These are phyloP conservation scores for Fusarium caatingaense DNA, from an alignment of 2,329 filamentous ascomycete genomes.

Conservation along the genomic window DNA sequence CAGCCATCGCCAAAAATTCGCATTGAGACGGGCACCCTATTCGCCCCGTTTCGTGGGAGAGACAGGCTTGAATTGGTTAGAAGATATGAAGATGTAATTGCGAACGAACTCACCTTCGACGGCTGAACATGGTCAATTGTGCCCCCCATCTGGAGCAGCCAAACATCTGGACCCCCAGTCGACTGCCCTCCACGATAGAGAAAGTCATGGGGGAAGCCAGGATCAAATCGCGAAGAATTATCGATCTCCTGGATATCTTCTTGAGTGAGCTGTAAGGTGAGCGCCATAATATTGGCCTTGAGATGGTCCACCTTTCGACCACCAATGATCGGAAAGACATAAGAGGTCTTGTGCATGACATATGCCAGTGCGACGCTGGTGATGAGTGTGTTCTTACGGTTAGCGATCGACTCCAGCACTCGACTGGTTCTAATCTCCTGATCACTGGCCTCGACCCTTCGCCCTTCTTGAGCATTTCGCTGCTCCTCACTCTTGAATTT, in stretches of 20 bases:
- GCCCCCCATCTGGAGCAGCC: conserved; percentile 60
- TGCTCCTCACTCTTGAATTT: conserved; percentile 57
- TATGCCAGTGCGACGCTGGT: conserved; percentile 74
- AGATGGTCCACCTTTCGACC: conserved; percentile 77
- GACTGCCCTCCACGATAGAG: conserved; percentile 58
- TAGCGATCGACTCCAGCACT: conserved; percentile 62
- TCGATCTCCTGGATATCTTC: conserved; percentile 77
- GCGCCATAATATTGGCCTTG: conserved; percentile 74
- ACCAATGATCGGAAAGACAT: conserved; percentile 80
- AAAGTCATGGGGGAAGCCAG: conserved; percentile 75
- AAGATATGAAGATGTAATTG: background rate
- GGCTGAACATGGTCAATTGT: conserved; percentile 63
- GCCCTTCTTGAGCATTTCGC: conserved; percentile 51
- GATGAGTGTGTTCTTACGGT: conserved; percentile 56
- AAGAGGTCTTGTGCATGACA: conserved; percentile 76
- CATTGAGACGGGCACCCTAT: conserved; percentile 53
- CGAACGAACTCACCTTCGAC: conserved; percentile 48
- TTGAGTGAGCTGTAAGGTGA: conserved; percentile 67
- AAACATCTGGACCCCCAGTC: conserved; percentile 55
- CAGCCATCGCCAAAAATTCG: conserved; percentile 51
- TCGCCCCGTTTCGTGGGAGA: conserved; percentile 54
- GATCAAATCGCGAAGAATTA: conserved; percentile 67
- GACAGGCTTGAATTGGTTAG: conserved; percentile 53
- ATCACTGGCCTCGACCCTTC: conserved; percentile 57
- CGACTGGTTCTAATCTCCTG: conserved; percentile 63